A percentile compares a stretch with the other conserved stretches of the same genome.
These are phyloP conservation scores for Exophiala calicioides DNA, from an alignment of 2,329 filamentous ascomycete genomes.

Conservation along the genomic window DNA sequence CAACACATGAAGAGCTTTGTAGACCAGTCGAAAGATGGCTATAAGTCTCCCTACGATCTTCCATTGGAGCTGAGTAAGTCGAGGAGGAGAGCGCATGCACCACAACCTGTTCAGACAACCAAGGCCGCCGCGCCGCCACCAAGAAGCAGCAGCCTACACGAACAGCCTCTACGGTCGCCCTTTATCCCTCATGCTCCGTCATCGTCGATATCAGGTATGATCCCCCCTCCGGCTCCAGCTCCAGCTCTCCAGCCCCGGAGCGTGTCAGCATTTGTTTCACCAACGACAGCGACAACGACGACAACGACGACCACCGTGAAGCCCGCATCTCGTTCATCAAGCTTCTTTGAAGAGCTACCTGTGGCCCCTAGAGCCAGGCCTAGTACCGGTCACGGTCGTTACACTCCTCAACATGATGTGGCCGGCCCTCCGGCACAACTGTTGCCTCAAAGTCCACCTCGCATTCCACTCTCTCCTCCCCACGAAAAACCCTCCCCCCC, in stretches of 20 bases:
- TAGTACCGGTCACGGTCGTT: constrained; percentile 43
- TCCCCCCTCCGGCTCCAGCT: constrained; percentile 19
- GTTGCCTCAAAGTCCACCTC: constrained; percentile 30
- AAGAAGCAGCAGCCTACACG: constrained; percentile 62
- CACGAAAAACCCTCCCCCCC: constrained; percentile 35
- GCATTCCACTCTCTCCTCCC: constrained; percentile 27
- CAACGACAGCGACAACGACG: constrained; percentile 14
- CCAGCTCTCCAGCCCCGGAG: constrained; percentile 23
- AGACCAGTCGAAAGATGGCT: constrained; percentile 87
- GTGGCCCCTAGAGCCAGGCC: constrained; percentile 63
- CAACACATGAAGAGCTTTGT: constrained; percentile 71
- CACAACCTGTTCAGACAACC: constrained; percentile 53
- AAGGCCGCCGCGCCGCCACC: constrained; percentile 49
- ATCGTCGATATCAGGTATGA: constrained; percentile 2
- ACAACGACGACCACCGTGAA: constrained; percentile 17
- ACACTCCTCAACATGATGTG: constrained; percentile 40
- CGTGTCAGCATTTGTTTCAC: constrained; percentile 16
- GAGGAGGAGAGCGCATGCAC: constrained; percentile 63
- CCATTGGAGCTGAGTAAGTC: constrained; percentile 76
- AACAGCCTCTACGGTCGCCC: constrained; percentile 35
- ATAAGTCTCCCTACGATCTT: constrained; percentile 91
- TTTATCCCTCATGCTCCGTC: constrained; percentile 36
- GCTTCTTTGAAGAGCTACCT: constrained; percentile 79
- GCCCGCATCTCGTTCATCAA: constrained; percentile 36
- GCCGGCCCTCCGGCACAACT: constrained; percentile 26